Conservation (phyloP, 768 basidiomycete genomes). For the Lactarius deliciosus region DNA sequence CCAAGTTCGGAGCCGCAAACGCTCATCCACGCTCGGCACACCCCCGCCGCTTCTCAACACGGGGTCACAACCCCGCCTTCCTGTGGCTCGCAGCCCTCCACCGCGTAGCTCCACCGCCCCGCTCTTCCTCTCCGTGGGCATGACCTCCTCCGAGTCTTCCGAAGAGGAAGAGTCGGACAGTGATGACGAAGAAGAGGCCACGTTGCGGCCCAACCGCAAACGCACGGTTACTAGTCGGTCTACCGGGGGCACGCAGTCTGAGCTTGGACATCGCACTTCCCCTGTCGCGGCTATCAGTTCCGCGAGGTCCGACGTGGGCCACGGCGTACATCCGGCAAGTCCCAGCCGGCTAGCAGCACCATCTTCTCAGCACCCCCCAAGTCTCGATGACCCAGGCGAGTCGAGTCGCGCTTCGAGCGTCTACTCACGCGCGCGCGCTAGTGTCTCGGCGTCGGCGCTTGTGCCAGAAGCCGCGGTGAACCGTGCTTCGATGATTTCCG, state of each 20-base stretch:
- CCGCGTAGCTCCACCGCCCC: slow-evolving; percentile 28
- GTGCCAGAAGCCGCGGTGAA: slow-evolving; percentile 52
- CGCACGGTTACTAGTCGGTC: slow-evolving; percentile 35
- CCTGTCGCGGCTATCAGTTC: slow-evolving; percentile 3
- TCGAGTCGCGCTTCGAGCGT: slow-evolving; percentile 22
- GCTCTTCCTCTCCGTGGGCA: slow-evolving; percentile 32
- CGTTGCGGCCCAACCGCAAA: slow-evolving; percentile 38
- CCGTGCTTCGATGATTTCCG: slow-evolving; percentile 42
- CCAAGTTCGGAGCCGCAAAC: slow-evolving; percentile 19
- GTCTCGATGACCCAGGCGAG: slow-evolving; percentile 9
- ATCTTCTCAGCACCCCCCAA: neutral
- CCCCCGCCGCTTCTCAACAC: slow-evolving; percentile 7
- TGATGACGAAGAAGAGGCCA: slow-evolving; percentile 36
- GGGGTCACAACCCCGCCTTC: neutral
- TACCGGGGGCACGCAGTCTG: slow-evolving; percentile 28
- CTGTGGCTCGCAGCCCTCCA: slow-evolving; percentile 9
- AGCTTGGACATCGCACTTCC: slow-evolving; percentile 33
- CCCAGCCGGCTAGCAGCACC: neutral
- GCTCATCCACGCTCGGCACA: slow-evolving; percentile 17
- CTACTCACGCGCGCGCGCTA: slow-evolving; percentile 46
- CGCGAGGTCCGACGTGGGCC: slow-evolving; percentile 22
- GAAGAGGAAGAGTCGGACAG: slow-evolving; percentile 38
- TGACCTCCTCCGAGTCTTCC: slow-evolving; percentile 40
- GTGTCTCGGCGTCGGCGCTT: slow-evolving; percentile 58
- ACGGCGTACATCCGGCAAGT: slow-evolving; percentile 14